Conservation (phyloP, 768 basidiomycete genomes). For the Lyophyllum semitale region DNA sequence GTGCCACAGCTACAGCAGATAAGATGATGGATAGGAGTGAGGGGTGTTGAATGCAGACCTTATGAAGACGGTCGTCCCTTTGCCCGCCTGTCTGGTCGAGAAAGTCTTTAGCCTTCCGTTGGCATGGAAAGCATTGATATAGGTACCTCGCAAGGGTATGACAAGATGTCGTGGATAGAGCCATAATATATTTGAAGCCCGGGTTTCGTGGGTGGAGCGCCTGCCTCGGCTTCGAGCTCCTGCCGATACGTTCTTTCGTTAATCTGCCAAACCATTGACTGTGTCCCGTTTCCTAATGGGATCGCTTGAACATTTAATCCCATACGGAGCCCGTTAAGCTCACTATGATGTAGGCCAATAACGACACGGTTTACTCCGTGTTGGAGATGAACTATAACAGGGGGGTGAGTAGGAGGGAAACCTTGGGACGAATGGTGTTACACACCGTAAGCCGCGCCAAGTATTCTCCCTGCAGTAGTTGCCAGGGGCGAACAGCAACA, state of each 20-base stretch:
- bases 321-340: not conserved
- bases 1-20: constrained; percentile 85
- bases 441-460: constrained; percentile 89
- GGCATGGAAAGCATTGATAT: no score
- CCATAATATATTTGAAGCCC: constrained; percentile 81
- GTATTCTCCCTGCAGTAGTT: constrained; percentile 75
- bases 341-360: constrained; percentile 90
- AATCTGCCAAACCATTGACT: constrained; percentile 87
- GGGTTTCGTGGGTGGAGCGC: constrained; percentile 29
- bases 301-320: not conserved
- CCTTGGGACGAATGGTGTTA: not conserved
- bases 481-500: not conserved
- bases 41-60: constrained; percentile 62
- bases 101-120: constrained; percentile 69
- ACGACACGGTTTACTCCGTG: constrained; percentile 78
- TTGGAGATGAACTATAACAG: constrained; percentile 67
- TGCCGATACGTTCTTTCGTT: constrained; percentile 84
- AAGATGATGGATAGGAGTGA: not conserved
- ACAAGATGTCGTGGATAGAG: constrained; percentile 90
- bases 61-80: constrained; percentile 76
- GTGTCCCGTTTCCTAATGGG: constrained; percentile 86
- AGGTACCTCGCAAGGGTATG: constrained; percentile 87
- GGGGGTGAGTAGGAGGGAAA: not conserved
- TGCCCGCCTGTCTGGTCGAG: constrained; percentile 64
- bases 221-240: constrained; percentile 56